phyloP scores from a whole-genome alignment of 192 early-diverging fungal species.

The Blastocladiella britannica region DNA sequence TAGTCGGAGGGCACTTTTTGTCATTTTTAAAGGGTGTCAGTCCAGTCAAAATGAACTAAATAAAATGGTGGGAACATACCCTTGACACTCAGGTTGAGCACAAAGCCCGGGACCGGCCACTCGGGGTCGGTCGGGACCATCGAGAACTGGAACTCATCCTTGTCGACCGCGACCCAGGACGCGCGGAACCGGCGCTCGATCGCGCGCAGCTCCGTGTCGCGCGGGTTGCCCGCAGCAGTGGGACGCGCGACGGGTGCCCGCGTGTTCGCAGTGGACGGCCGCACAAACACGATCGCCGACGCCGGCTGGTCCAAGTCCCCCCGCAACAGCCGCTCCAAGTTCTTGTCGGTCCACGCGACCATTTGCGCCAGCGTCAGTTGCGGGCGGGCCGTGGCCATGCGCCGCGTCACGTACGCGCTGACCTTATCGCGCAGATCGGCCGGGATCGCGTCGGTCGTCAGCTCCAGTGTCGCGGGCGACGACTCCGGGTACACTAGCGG shows the following conservation, averaged over 20 bases:
- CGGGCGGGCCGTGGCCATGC: background rate
- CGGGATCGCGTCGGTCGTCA: slow-evolving; percentile 30
- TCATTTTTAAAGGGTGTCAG: too few species aligned
- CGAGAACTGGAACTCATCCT: slow-evolving; percentile 1
- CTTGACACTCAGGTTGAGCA: too few species aligned
- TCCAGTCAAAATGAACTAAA: too few species aligned
- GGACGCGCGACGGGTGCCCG: background rate
- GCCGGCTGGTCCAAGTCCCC: slow-evolving; percentile 9
- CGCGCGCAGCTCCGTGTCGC: background rate
- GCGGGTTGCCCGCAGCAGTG: background rate
- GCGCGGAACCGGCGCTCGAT: slow-evolving; percentile 1
- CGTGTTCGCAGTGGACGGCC: too few species aligned
- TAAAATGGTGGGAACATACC: too few species aligned
- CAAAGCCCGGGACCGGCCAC: background rate
- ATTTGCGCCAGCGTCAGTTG: slow-evolving; percentile 14
- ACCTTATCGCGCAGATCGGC: background rate
- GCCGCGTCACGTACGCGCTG: background rate
- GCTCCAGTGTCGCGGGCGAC: slow-evolving; percentile 10
- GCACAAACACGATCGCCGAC: slow-evolving; percentile 13
- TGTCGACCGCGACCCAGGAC: slow-evolving; percentile 6
- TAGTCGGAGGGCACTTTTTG: background rate
- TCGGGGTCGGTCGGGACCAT: background rate
- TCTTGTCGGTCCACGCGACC: slow-evolving; percentile 31
- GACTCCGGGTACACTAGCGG: slow-evolving; percentile 29
- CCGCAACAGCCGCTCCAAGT: slow-evolving; percentile 25